Conservation (phyloP, 78 protist genomes). For the Emiliania huxleyi region DNA sequence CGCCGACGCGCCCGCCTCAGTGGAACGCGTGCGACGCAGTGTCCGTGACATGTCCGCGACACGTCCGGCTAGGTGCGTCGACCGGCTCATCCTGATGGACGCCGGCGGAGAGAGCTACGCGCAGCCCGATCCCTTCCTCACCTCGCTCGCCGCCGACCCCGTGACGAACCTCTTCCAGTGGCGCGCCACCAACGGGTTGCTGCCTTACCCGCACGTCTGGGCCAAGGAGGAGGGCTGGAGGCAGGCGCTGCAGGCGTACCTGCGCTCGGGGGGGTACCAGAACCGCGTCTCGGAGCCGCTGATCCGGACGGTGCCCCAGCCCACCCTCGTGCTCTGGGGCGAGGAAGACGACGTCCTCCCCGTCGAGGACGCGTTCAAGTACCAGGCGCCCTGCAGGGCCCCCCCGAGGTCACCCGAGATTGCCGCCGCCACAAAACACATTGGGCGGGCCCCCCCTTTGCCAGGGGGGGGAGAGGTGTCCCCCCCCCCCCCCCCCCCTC, state of each 20-base stretch:
- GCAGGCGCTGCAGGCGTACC: background rate
- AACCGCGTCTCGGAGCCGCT: background rate
- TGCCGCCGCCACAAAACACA: too few species aligned
- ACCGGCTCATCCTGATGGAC: background rate
- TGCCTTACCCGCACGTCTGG: conserved; percentile 1
- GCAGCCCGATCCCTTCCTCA: background rate
- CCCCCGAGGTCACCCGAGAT: too few species aligned
- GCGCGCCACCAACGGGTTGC: background rate
- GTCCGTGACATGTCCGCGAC: too few species aligned
- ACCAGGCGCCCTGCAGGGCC: too few species aligned
- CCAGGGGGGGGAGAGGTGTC: too few species aligned
- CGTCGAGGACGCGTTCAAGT: background rate
- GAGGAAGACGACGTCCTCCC: background rate
- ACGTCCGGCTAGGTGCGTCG: too few species aligned
- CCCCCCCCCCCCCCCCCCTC: too few species aligned
- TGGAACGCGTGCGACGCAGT: too few species aligned
- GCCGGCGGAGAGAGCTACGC: background rate
- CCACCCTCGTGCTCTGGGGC: conserved; percentile 7
- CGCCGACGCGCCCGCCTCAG: too few species aligned
- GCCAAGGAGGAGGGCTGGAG: background rate
- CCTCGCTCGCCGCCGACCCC: background rate
- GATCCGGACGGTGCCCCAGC: background rate
- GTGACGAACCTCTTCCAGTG: conserved; percentile 2
- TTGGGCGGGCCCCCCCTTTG: too few species aligned
- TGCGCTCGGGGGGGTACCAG: background rate